Evolutionary conservation across 257 asterid genomes (phyloP).

Genomic region (Solanum rostratum): DNA sequence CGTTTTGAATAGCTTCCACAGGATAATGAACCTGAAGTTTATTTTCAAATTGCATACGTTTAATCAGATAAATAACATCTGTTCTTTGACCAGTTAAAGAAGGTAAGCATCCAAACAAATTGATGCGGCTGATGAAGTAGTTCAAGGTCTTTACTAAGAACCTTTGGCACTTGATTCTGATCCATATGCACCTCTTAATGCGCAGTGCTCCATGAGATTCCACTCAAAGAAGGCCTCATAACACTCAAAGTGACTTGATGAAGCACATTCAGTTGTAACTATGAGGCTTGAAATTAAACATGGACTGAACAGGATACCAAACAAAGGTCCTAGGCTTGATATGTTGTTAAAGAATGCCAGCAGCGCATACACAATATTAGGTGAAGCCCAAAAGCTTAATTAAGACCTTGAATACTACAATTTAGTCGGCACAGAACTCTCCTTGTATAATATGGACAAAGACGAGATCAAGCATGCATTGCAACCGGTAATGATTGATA

Average conservation of each 20-base stretch:
- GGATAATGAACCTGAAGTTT: conserved; percentile 73
- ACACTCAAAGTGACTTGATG: background rate
- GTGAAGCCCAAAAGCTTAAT: background rate
- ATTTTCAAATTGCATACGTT: background rate
- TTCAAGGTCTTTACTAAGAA: background rate
- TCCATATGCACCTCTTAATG: background rate
- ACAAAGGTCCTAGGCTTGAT: background rate
- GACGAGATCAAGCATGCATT: background rate
- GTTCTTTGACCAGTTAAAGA: background rate
- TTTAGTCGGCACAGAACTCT: background rate
- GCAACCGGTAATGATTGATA: background rate
- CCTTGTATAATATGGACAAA: background rate
- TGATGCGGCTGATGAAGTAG: background rate
- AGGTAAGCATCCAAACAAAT: background rate
- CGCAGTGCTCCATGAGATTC: background rate
- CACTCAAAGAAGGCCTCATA: background rate
- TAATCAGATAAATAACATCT: background rate
- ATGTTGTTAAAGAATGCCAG: background rate
- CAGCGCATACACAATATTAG: background rate
- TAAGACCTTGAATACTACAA: background rate
- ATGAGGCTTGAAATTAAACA: background rate
- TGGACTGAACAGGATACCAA: background rate
- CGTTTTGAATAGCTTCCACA: conserved; percentile 49
- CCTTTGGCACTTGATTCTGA: background rate
- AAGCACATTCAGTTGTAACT: background rate